Evolutionary conservation across 83 land plant genomes (phyloP).

Genomic region (Larix sibirica): DNA sequence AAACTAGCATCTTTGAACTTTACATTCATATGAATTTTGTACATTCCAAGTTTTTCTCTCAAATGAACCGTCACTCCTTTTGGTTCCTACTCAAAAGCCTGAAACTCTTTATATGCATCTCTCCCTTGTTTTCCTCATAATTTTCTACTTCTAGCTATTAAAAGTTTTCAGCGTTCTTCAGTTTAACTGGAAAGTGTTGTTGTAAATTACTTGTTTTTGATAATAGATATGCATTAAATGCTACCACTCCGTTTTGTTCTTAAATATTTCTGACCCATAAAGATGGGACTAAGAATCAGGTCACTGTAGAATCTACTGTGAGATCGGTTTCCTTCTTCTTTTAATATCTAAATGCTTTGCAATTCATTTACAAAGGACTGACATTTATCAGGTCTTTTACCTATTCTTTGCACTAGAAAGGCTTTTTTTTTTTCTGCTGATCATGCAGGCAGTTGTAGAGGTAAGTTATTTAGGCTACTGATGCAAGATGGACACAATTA

Average conservation of each 20-base stretch:
- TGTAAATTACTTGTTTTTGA: not conserved
- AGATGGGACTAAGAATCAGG: not conserved
- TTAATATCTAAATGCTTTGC: no score
- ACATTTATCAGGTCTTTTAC: no score
- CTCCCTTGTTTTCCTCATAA: not conserved
- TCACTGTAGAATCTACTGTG: not conserved
- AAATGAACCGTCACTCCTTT: not conserved
- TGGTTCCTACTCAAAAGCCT: not conserved
- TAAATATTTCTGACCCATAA: not conserved
- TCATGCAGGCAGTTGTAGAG: no score
- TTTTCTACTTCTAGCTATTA: not conserved
- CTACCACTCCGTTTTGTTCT: not conserved
- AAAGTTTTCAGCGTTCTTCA: not conserved
- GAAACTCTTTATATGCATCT: not conserved
- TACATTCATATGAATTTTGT: not conserved
- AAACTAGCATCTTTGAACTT: not conserved
- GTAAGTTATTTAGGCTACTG: no score
- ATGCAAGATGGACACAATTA: constrained; percentile 47
- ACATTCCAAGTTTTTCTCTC: not conserved
- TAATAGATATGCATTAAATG: not conserved
- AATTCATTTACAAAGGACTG: no score
- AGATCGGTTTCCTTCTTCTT: no score
- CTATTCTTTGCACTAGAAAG: no score
- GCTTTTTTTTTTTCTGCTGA: no score
- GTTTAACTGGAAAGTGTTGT: not conserved